phyloP scores from a whole-genome alignment of 495 filamentous ascomycete genomes.

The Sporormia fimetaria region DNA sequence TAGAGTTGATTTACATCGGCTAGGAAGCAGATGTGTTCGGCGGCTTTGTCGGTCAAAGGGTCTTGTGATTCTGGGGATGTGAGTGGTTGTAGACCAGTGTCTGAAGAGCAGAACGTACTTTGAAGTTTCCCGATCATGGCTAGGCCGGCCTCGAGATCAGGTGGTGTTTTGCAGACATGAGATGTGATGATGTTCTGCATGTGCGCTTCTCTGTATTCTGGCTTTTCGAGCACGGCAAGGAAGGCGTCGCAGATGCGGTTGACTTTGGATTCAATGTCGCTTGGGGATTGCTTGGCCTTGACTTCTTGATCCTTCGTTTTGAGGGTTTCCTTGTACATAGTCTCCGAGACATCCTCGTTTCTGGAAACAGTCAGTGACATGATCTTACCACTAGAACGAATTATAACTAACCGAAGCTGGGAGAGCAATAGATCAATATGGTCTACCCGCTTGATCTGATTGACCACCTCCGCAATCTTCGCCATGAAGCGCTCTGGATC shows the following conservation, averaged over 20 bases:
- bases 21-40: slow-evolving; percentile 94
- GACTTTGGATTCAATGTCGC: slow-evolving; percentile 46
- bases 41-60: slow-evolving; percentile 64
- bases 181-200: slow-evolving; percentile 91
- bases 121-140: slow-evolving; percentile 63
- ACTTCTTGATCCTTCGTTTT: slow-evolving; percentile 8
- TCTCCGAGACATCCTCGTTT: slow-evolving; percentile 87
- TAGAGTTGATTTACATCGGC: slow-evolving; percentile 90
- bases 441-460: slow-evolving; percentile 74
- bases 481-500: slow-evolving; percentile 69
- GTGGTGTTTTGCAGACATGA: slow-evolving; percentile 83
- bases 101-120: slow-evolving; percentile 30
- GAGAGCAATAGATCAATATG: slow-evolving; percentile 89
- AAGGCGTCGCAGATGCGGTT: slow-evolving; percentile 86
- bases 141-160: slow-evolving; percentile 79
- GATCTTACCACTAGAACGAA: background rate
- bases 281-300: slow-evolving; percentile 1
- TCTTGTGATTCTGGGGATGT: slow-evolving; percentile 43
- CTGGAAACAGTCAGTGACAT: slow-evolving; percentile 34
- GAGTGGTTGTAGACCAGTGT: background rate
- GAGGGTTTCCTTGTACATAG: slow-evolving; percentile 80
- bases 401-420: slow-evolving; percentile 59
- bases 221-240: slow-evolving; percentile 46
- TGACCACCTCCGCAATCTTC: slow-evolving; percentile 63
- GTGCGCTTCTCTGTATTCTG: slow-evolving; percentile 49